Percentiles rank a stretch among this genome's conserved stretches.
These are phyloP conservation scores for Camellia lanceoleosa DNA, from an alignment of 148 eudicot species.

Conservation along the genomic window DNA sequence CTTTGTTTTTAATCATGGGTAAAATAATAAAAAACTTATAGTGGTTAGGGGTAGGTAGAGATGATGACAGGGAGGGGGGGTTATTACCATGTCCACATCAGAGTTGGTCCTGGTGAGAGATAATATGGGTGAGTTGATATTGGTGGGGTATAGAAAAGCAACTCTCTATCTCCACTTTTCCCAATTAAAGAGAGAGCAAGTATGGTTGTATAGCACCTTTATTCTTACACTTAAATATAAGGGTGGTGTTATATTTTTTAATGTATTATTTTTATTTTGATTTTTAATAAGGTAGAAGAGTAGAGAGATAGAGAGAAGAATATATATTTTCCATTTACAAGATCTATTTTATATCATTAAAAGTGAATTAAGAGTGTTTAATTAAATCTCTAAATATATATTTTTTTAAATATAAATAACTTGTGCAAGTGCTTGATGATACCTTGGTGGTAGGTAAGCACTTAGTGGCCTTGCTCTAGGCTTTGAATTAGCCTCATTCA, in stretches of 20 bases:
- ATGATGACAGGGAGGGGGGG: conserved; percentile 41
- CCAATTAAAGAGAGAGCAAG: background rate
- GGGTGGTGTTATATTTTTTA: too few relatives aligned
- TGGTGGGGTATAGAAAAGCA: conserved; percentile 17
- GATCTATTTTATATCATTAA: too few relatives aligned
- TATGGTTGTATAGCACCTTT: background rate
- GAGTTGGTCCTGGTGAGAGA: conserved; percentile 14
- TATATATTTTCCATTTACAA: too few relatives aligned
- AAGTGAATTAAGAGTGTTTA: too few relatives aligned
- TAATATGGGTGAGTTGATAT: background rate
- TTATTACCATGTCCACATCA: conserved; percentile 13
- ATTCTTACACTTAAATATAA: background rate
- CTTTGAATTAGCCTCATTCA: background rate
- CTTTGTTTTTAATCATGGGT: background rate
- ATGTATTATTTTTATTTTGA: too few relatives aligned
- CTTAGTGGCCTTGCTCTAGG: background rate
- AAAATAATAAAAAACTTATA: conserved; percentile 6
- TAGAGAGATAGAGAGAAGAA: too few relatives aligned
- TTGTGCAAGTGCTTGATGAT: background rate
- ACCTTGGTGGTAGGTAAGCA: conserved; percentile 7
- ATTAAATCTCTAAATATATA: too few relatives aligned
- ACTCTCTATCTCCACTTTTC: background rate
- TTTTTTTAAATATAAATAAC: background rate
- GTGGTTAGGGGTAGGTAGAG: conserved; percentile 54
- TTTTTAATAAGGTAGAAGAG: too few relatives aligned